These are phyloP conservation scores for Aspergillus bertholletiae DNA, from an alignment of 495 filamentous ascomycete genomes.

Conservation along the genomic window DNA sequence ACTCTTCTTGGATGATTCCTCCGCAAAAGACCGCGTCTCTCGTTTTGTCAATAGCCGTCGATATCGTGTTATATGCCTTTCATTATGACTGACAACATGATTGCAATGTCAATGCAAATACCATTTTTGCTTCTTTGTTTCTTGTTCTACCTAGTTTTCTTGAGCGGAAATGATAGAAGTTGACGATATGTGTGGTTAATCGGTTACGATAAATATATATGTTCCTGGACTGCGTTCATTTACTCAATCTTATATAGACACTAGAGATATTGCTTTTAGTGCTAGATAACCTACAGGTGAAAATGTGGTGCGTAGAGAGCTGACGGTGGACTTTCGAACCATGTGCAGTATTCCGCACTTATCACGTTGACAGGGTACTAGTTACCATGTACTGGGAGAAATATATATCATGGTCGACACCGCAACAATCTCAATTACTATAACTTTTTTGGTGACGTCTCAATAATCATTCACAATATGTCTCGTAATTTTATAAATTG, in stretches of 20 bases:
- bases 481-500: not conserved
- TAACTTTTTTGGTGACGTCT: too few species aligned
- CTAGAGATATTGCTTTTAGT: too few species aligned
- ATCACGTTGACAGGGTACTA: too few species aligned
- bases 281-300: too few species aligned
- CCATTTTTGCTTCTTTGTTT: conserved; percentile 3
- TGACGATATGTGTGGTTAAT: not conserved
- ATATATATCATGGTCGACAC: too few species aligned
- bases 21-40: conserved; percentile 7
- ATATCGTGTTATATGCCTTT: conserved; percentile 13
- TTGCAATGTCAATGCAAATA: conserved; percentile 19
- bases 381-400: too few species aligned
- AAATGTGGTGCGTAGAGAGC: too few species aligned
- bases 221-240: not conserved
- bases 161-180: not conserved
- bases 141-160: not conserved
- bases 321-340: too few species aligned
- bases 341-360: too few species aligned
- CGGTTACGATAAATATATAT: not conserved
- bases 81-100: conserved; percentile 15
- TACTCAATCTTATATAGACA: not conserved
- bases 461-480: too few species aligned
- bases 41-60: conserved; percentile 12
- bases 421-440: too few species aligned
- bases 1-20: not conserved